Percentiles rank a stretch among this genome's conserved stretches.
Conservation (phyloP, 306 rosid species). For the Gynostemma pentaphyllum region DNA sequence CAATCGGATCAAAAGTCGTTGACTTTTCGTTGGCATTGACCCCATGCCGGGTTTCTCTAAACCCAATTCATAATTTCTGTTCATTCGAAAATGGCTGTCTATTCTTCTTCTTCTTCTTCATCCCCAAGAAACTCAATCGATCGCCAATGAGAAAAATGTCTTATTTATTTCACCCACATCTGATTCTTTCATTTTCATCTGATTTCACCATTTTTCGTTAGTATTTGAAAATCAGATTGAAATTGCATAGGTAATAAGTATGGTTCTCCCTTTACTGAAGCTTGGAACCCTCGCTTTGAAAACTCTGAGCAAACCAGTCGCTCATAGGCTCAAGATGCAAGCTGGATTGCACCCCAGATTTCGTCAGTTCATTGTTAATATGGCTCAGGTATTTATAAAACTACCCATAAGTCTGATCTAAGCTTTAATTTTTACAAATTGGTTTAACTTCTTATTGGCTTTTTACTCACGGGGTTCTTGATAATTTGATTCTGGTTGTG, state of each 20-base stretch:
- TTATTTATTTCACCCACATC: background rate
- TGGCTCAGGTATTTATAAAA: conserved; percentile 51
- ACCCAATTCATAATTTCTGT: background rate
- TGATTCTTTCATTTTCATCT: background rate
- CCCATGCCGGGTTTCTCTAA: background rate
- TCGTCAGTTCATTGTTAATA: conserved; percentile 47
- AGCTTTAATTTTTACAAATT: conserved; percentile 2
- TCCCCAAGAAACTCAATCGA: conserved; percentile 25
- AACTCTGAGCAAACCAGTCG: conserved; percentile 89
- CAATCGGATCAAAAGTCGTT: background rate
- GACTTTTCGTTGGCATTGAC: background rate
- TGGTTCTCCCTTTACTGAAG: conserved; percentile 71
- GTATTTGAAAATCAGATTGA: conserved; percentile 5
- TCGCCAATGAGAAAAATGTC: background rate
- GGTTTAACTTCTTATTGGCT: background rate
- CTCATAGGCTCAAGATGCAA: conserved; percentile 54
- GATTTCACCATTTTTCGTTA: background rate
- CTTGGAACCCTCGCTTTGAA: conserved; percentile 65
- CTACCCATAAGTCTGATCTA: background rate
- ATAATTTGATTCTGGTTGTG: background rate
- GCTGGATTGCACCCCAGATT: conserved; percentile 72
- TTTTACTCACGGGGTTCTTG: background rate
- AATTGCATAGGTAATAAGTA: conserved; percentile 9
- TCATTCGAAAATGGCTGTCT: background rate
- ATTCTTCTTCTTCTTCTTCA: conserved; percentile 33